phyloP scores from a whole-genome alignment of 2,329 filamentous ascomycete genomes.

The Monilinia vaccinii-corymbosi region DNA sequence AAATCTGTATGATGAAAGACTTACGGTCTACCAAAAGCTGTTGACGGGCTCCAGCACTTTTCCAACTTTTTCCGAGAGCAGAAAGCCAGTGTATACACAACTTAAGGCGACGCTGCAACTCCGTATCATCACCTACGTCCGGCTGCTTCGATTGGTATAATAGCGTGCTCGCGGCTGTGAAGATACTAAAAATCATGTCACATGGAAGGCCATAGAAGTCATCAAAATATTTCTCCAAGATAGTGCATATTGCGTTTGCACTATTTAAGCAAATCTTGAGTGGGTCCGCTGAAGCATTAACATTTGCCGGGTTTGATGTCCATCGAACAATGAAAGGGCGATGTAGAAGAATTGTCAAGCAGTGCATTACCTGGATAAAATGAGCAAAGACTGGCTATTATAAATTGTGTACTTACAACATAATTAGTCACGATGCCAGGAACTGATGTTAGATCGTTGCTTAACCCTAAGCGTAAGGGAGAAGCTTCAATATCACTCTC shows the following conservation, averaged over 20 bases:
- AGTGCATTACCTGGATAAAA: slow-evolving; percentile 20
- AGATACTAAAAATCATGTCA: slow-evolving; percentile 28
- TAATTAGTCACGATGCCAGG: slow-evolving; percentile 26
- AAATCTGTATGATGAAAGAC: slow-evolving; percentile 17
- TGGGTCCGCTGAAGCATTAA: slow-evolving; percentile 15
- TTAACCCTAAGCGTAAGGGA: slow-evolving; percentile 23
- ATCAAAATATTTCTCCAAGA: slow-evolving; percentile 26
- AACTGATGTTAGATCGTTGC: slow-evolving; percentile 20
- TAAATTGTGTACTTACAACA: slow-evolving; percentile 18
- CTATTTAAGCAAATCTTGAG: slow-evolving; percentile 22
- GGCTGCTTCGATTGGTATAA: slow-evolving; percentile 21
- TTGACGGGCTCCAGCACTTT: slow-evolving; percentile 25
- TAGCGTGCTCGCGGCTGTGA: slow-evolving; percentile 25
- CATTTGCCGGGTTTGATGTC: slow-evolving; percentile 12
- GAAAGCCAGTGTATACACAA: slow-evolving; percentile 28
- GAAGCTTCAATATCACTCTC: slow-evolving; percentile 22
- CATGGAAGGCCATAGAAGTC: slow-evolving; percentile 24
- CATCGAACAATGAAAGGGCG: slow-evolving; percentile 26
- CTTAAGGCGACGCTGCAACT: slow-evolving; percentile 19
- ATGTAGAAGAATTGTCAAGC: slow-evolving; percentile 24
- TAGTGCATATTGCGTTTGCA: slow-evolving; percentile 25
- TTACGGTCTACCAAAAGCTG: slow-evolving; percentile 25
- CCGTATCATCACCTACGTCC: slow-evolving; percentile 9
- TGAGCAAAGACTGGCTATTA: not conserved
- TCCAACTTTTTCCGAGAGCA: slow-evolving; percentile 26